These are phyloP conservation scores for Parietichytrium sp. DNA, from an alignment of 108 stramenopile genomes.

Conservation along the genomic window DNA sequence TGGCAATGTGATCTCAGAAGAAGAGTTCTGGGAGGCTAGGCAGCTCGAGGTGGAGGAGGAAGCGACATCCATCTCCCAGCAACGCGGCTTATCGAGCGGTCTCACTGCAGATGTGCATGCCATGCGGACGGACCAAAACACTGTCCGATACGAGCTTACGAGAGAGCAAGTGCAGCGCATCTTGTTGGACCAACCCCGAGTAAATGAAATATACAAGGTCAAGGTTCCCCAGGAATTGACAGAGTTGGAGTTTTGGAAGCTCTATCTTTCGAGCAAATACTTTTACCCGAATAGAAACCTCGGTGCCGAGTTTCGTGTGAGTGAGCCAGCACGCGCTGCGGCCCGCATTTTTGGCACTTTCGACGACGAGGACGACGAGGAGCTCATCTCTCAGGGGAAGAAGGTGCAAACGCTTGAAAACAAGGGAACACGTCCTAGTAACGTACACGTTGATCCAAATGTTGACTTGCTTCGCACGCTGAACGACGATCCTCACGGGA, in stretches of 20 bases:
- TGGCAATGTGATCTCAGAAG: not conserved
- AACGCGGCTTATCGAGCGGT: conserved; percentile 6
- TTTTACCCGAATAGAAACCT: not conserved
- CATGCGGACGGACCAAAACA: not conserved
- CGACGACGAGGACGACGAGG: not conserved
- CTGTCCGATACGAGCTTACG: conserved; percentile 8
- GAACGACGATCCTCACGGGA: not conserved
- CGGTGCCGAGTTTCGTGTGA: not conserved
- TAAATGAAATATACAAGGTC: conserved; percentile 7
- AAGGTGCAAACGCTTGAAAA: not conserved
- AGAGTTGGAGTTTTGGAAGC: conserved; percentile 6
- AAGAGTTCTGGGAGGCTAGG: conserved; percentile 38
- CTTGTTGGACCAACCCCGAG: conserved; percentile 16
- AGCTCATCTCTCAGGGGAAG: not conserved
- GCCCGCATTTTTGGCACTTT: conserved; percentile 1
- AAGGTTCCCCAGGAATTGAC: not conserved
- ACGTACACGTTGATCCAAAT: not conserved
- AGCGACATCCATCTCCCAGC: not conserved
- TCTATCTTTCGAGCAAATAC: not conserved
- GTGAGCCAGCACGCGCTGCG: not conserved
- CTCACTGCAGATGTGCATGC: conserved; percentile 23
- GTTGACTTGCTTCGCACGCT: conserved; percentile 13
- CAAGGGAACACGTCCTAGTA: not conserved
- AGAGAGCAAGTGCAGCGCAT: conserved; percentile 8
- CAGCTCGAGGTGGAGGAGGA: not conserved